Conservation (phyloP, 2,329 filamentous ascomycete species). For the Amesomyces nigricolor region DNA sequence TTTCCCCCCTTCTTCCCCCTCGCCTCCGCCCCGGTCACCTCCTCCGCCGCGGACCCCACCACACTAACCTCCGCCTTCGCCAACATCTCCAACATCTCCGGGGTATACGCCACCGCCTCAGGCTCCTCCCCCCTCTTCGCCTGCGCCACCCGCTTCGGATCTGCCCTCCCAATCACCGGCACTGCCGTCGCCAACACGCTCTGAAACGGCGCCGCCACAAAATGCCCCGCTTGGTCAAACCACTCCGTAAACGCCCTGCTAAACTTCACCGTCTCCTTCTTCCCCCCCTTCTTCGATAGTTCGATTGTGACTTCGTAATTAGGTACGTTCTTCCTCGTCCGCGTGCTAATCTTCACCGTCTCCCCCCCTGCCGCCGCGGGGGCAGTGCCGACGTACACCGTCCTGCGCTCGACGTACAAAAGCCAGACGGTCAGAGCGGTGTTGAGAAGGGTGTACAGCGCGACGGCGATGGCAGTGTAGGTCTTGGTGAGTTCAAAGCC, state of each 20-base stretch:
- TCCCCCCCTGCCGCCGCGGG: slow-evolving; percentile 64
- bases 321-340: slow-evolving; percentile 70
- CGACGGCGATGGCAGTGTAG: slow-evolving; percentile 75
- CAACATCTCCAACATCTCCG: slow-evolving; percentile 46
- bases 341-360: slow-evolving; percentile 62
- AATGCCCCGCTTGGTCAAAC: slow-evolving; percentile 69
- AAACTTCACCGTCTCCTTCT: slow-evolving; percentile 46
- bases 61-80: slow-evolving; percentile 24
- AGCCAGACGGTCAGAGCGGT: slow-evolving; percentile 76
- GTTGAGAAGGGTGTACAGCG: slow-evolving; percentile 74
- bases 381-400: slow-evolving; percentile 68
- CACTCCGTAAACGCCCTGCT: slow-evolving; percentile 64
- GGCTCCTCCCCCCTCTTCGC: slow-evolving; percentile 32
- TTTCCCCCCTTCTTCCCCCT: slow-evolving; percentile 38
- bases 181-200: slow-evolving; percentile 66
- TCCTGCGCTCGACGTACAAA: slow-evolving; percentile 72
- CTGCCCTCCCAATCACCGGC: slow-evolving; percentile 58
- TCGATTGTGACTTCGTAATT: slow-evolving; percentile 71
- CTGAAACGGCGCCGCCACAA: slow-evolving; percentile 72
- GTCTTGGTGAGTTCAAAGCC: slow-evolving; percentile 83
- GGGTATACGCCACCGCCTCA: slow-evolving; percentile 30
- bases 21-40: slow-evolving; percentile 31
- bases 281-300: slow-evolving; percentile 36
- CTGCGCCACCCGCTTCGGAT: slow-evolving; percentile 51
- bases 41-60: slow-evolving; percentile 20